Evolutionary conservation across 1,284 basidiomycete genomes (phyloP).

Genomic region (Cystobasidium slooffiae): DNA sequence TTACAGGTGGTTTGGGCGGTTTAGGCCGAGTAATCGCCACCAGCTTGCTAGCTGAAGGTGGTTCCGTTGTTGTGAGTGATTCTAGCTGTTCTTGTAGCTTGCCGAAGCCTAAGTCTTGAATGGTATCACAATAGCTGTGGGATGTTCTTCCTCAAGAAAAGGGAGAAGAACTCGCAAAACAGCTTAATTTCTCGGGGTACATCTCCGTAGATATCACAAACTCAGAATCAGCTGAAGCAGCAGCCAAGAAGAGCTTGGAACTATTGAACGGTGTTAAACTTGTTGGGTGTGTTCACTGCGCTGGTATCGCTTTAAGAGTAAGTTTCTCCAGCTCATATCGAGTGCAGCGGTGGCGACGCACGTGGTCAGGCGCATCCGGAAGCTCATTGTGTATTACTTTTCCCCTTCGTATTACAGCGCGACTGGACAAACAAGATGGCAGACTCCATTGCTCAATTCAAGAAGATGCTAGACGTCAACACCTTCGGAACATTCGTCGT

Average conservation of each 20-base stretch:
- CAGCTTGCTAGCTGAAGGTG: constrained; percentile 14
- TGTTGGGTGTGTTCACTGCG: constrained; percentile 55
- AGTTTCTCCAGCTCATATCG: too few relatives aligned
- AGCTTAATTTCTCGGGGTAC: background rate
- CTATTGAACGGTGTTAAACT: constrained; percentile 51
- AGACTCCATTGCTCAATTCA: constrained; percentile 55
- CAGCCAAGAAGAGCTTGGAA: constrained; percentile 37
- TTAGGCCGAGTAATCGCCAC: constrained; percentile 7
- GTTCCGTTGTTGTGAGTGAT: constrained; percentile 7
- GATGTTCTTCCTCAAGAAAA: constrained; percentile 31
- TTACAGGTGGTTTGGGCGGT: constrained; percentile 27
- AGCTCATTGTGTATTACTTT: background rate
- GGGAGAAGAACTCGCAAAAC: constrained; percentile 13
- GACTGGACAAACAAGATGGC: constrained; percentile 55
- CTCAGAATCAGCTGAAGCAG: constrained; percentile 12
- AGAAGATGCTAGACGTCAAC: constrained; percentile 56
- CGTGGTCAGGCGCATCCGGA: too few relatives aligned
- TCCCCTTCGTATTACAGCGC: constrained; percentile 39
- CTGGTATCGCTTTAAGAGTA: constrained; percentile 52
- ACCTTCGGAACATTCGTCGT: constrained; percentile 55
- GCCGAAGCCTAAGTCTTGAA: constrained; percentile 30
- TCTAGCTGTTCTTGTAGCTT: constrained; percentile 44
- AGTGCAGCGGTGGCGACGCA: too few relatives aligned
- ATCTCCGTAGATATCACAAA: constrained; percentile 14
- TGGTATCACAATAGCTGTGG: constrained; percentile 31